Base-by-base conservation (phyloP, 2,329 filamentous ascomycete genomes). In the Aspergillus terreus region DNA sequence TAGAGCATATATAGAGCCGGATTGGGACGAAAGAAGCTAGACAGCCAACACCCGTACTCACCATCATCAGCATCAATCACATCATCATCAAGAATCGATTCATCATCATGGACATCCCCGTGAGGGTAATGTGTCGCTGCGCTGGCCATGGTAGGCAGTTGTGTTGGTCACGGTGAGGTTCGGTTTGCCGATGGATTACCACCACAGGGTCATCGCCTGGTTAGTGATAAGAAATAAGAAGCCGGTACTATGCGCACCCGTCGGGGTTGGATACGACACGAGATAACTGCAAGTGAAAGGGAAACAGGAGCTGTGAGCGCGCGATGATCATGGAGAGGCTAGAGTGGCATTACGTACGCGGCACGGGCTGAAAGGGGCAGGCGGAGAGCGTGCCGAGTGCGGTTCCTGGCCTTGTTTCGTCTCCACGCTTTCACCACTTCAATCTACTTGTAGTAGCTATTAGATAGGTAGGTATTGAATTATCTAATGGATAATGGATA, bases 41-140 rank as follows among this genome's bases (percentile, higher is more conserved):
- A 10, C n/a, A 17, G 35, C 35, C 21, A 49, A 41, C 27, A 14
- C 23, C 3, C 6, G 19, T 47, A 56, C 66, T 64, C 74, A 90
- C 87, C 86, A 73, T 91, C 85, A 77, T 90, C 87, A 3, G 86
- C 85, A 63, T 92, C 87, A 71, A 92, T 89, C 63, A 91, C 72
- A 62, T 90, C 86, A 62, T 87, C 84, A 54, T 87, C 82, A 56
- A 86, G 73, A 54, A 82, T 76, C 52, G 83, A 81, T 57, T 81
- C 80, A 65, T 82, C 77, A 55, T 86, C 82, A 54, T 74, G 77
- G 65, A 84, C 84, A 64, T 85, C 81, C 68, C 82, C 79, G 61
- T 78, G 77, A 15, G 74, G 69, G 59, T 76, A 76, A 53, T 72
- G 73, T 44, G 69, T 64, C 46, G 72, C 64, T 55, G 67, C 63